phyloP scores from a whole-genome alignment of 345 rosid species.

The Sapria himalayana region DNA sequence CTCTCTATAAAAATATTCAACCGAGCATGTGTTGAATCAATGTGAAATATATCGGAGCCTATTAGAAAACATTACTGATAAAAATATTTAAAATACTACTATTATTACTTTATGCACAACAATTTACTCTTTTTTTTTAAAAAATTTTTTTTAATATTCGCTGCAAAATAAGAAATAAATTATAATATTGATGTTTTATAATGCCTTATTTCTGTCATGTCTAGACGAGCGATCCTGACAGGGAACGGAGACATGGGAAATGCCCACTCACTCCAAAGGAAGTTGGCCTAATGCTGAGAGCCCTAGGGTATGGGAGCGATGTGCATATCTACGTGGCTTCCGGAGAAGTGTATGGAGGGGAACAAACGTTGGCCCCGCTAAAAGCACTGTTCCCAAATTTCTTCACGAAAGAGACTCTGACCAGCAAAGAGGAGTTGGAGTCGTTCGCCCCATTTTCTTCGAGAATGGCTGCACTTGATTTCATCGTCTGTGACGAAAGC shows the following conservation, averaged over 20 bases:
- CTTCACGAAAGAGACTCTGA: conserved; percentile 64
- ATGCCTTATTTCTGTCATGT: too few relatives aligned
- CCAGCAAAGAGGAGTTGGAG: conserved; percentile 53
- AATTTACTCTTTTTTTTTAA: too few relatives aligned
- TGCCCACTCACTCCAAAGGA: conserved; percentile 96
- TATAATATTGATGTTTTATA: too few relatives aligned
- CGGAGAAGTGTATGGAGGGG: conserved; percentile 85
- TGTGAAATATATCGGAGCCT: too few relatives aligned
- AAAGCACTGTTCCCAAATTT: conserved; percentile 79
- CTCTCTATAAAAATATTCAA: too few relatives aligned
- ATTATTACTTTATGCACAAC: too few relatives aligned
- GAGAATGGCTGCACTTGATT: conserved; percentile 98
- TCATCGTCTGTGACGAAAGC: conserved; percentile 83
- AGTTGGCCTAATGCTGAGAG: conserved; percentile 92
- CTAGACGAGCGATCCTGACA: conserved; percentile 62
- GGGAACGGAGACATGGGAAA: conserved; percentile 87
- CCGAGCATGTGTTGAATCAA: too few relatives aligned
- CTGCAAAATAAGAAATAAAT: too few relatives aligned
- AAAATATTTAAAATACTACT: too few relatives aligned
- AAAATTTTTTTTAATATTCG: too few relatives aligned
- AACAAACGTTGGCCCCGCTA: conserved; percentile 58
- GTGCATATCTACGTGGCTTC: conserved; percentile 94
- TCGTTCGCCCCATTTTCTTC: conserved; percentile 73
- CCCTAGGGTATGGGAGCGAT: conserved; percentile 77
- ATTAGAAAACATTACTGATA: too few relatives aligned